Evolutionary conservation across 2,329 filamentous ascomycete genomes (phyloP), one percentile per base, ranked within the genome.

Genomic region (Aspergillus sp.): DNA sequence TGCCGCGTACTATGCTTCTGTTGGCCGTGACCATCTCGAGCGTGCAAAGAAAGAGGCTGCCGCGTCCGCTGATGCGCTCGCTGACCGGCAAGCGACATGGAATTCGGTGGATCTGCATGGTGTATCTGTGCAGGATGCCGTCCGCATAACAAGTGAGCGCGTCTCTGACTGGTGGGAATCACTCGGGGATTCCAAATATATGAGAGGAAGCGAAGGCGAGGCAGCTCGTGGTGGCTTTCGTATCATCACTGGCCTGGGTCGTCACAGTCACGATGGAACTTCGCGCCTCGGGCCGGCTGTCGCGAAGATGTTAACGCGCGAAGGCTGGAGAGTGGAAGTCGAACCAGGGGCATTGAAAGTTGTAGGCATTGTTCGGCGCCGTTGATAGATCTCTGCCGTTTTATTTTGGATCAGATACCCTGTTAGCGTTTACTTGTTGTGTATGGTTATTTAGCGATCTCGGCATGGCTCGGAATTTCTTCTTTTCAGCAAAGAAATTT

Each of bases 311-410:
- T 78, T 98, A 42, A 81, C 87, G 39, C 82, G 84, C 44, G 90
- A 93, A 59, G 92, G 92, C 0, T 98, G 93, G 93, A 91, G 85
- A 69, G 79, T 95, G 34, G 85, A 91, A 70, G 81, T 89, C 44
- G 82, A 86, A 43, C 86, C 85, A 26, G 93, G 92, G 0, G 83
- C 84, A 38, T 83, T 93, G 67, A 76, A 87, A 49, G 84, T 97
- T 15, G 85, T 78, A 11, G 93, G 93, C 0, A 70, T 76, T 51
- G 74, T 69, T 49, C 68, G 68, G 43, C 68, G 61, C 34, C 61
- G 60, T 49, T 74, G 58, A 66, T 56, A 18, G 26, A 47, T 57
- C 36, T 47, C 20, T 41, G 22, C 53, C 52, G n/a, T 43, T 18
- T 50, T 42, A 34, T 15, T 45, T 30, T 59, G 13, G 18, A 26